These are phyloP conservation scores for Erysimum cheiri DNA, from an alignment of 441 rosid genomes.

Conservation along the genomic window DNA sequence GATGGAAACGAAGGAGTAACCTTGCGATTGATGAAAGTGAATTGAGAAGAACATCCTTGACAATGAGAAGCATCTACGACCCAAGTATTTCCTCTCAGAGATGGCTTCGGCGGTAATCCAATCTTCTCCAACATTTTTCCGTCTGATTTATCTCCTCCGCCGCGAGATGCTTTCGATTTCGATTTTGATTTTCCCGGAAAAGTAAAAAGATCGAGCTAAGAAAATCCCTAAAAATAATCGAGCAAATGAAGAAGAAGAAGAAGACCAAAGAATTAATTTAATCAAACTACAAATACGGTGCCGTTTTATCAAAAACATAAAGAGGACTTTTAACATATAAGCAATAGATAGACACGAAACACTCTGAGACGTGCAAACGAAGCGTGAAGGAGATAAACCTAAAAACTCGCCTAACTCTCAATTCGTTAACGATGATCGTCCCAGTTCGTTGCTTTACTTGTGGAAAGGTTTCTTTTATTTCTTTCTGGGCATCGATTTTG, in stretches of 20 bases:
- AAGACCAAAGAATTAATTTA: too few species aligned
- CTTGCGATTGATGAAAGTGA: constrained; percentile 99
- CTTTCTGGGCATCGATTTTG: not conserved
- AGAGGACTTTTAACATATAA: not conserved
- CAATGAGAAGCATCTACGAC: constrained; percentile 92
- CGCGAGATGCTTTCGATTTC: not conserved
- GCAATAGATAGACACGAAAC: not conserved
- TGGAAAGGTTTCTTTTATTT: not conserved
- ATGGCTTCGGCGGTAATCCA: constrained; percentile 91
- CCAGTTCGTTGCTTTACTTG: constrained; percentile 6
- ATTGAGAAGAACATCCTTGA: constrained; percentile 94
- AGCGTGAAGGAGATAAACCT: not conserved
- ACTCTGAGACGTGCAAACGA: not conserved
- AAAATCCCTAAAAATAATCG: constrained; percentile 22
- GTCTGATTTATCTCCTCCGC: not conserved
- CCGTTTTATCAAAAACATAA: not conserved
- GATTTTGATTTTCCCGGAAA: constrained; percentile 19
- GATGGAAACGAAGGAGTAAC: constrained; percentile 41
- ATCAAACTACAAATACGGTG: not conserved
- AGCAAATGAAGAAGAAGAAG: constrained; percentile 1
- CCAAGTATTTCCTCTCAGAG: constrained; percentile 82
- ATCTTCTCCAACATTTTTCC: constrained; percentile 86
- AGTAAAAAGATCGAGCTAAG: not conserved
- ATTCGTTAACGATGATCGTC: not conserved
- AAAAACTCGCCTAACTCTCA: not conserved